Base-by-base conservation (phyloP, 2,329 filamentous ascomycete genomes). In the Hymenoscyphus occultus region DNA sequence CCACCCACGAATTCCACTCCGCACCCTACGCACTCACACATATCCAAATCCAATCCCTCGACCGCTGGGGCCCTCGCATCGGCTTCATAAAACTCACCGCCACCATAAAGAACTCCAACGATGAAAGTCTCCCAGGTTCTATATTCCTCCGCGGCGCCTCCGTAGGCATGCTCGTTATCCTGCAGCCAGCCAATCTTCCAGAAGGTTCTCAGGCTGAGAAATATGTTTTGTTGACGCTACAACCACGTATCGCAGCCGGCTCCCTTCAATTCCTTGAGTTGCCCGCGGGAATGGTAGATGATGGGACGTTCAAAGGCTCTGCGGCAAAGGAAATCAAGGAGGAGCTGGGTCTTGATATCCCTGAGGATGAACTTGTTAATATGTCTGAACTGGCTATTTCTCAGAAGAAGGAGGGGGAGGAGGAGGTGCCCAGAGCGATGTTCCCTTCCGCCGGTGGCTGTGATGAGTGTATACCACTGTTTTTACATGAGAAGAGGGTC, bases 251-350 rank as follows among this genome's bases (percentile, higher is more conserved):
- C 3, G 78, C 86, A 0, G 83, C 79, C 0, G 84, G 82, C 1
- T 83, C 82, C n/a, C 73, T 88, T 35, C 76, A 80, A 45, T 81
- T 86, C 68, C 77, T 83, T 2, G 83, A 88, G 73, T 70, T 88
- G 13, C 86, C 86, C 0, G 86, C 86, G 0, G 82, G 84, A 6
- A 83, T 87, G 84, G 80, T 87, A 2, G 82, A 86, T 69, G 80
- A 80, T 14, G 83, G 82, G 0, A 81, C 78, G 35, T 88, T 88
- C 71, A 79, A 80, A 13, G 86, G 86, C 31, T 79, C 80, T 0
- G 86, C 86, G 1, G 86, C 86, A 2, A 81, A 79, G 70, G 86
- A 89, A 77, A 85, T 89, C 10, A 67, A 83, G 66, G 86, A 88
- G 76, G 86, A 88, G 74, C 77, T 87, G 1, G 84, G 83, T 5